Base-by-base conservation (phyloP, 1,284 basidiomycete genomes). In the Malassezia psittaci region DNA sequence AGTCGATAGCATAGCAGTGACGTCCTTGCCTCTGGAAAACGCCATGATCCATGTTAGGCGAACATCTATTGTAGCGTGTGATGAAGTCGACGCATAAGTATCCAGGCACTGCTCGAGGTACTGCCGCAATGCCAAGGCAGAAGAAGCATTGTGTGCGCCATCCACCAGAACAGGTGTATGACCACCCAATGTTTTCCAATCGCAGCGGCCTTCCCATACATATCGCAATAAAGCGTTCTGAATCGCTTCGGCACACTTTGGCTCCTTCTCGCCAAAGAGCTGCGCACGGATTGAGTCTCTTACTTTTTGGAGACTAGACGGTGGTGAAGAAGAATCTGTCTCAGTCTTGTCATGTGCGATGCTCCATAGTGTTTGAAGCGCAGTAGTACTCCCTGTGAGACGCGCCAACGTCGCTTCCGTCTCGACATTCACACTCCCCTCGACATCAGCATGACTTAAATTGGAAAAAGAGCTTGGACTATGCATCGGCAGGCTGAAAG, bases 91-190 rank as follows among this genome's bases (percentile, higher is more conserved):
- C 12, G 19, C 5, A 10, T 49, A 40, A 5, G 60, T 38, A 1
- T 45, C 36, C 2, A 70, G 34, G 48, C 63, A 70, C 12, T 29
- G 18, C 18, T 81, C 78, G 54, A 96, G 77, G 73, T 90, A 96
- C 5, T 78, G 71, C 1, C 83, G 79, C 8, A 99, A 81, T 0
- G 83, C 83, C 16, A 74, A 62, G 0, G 89, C 81, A 0, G 90
- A 90, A 5, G 87, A 84, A n/a, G 83, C 78, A 69, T 99, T 99
- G 74, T 99, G 94, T 0, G 94, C 93, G 3, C 94, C 94, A 69
- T 99, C 94, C 2, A 86, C 84, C 7, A 98, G 79, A 40, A 64
- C 48, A 36, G 47, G 48, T 51, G 36, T 51, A 78, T 68, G 3
- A 16, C 46, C 11, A 12, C 35, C 33, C 7, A 66, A 83, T 79